Percentiles rank a stretch among this genome's conserved stretches.
These are phyloP conservation scores for Wickerhamomyces subpelliculosus DNA, from an alignment of 805 yeast genomes.

Conservation along the genomic window DNA sequence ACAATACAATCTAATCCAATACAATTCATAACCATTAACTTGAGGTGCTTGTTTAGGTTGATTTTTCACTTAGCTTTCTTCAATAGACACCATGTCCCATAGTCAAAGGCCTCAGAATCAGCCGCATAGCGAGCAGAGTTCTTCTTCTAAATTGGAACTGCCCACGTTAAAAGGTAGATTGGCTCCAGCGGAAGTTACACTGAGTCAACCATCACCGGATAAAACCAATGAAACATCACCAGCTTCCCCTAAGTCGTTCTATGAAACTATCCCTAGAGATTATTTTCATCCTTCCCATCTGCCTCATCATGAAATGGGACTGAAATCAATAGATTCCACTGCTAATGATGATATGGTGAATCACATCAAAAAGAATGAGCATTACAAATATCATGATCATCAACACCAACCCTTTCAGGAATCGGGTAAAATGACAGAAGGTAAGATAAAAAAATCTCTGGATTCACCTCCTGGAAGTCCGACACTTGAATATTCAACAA, in stretches of 20 bases:
- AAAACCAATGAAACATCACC: neutral
- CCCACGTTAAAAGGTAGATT: constrained; percentile 12
- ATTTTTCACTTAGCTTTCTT: no score
- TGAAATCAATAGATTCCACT: no score
- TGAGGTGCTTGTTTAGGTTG: no score
- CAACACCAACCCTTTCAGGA: no score
- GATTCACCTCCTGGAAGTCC: no score
- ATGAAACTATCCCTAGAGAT: neutral
- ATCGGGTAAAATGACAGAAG: neutral
- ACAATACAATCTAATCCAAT: no score
- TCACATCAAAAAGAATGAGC: no score
- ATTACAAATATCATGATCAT: neutral
- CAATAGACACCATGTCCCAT: neutral
- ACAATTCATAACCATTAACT: no score
- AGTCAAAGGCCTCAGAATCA: neutral
- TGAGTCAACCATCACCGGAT: neutral
- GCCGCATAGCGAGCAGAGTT: neutral
- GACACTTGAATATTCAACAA: no score
- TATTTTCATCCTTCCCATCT: neutral
- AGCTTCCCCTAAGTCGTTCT: neutral
- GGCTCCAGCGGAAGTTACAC: constrained; percentile 14
- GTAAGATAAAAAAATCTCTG: no score
- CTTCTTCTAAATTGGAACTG: constrained; percentile 2
- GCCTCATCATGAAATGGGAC: neutral
- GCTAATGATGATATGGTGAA: no score